These are phyloP conservation scores for Penicillium herquei DNA, from an alignment of 495 filamentous ascomycete species.

Conservation along the genomic window DNA sequence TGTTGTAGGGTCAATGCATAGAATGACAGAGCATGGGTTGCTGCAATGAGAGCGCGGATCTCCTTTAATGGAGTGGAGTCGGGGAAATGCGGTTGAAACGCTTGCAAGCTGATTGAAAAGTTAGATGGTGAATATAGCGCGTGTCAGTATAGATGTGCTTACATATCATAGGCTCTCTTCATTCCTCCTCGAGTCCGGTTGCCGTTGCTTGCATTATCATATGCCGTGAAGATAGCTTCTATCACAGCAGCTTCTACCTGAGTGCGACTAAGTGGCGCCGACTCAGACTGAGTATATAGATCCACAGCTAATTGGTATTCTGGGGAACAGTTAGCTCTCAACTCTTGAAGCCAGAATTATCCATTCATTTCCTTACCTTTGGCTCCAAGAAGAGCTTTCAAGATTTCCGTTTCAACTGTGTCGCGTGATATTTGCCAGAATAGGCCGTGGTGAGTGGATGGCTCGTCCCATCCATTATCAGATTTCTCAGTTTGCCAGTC, in stretches of 20 bases:
- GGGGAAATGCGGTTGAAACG: constrained; percentile 65
- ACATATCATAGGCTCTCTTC: constrained; percentile 82
- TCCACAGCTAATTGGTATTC: constrained; percentile 66
- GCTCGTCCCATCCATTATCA: constrained; percentile 24
- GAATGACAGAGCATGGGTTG: constrained; percentile 82
- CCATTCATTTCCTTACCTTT: constrained; percentile 50
- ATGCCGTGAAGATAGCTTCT: constrained; percentile 66
- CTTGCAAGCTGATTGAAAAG: constrained; percentile 53
- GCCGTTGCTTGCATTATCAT: constrained; percentile 89
- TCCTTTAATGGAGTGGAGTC: constrained; percentile 54
- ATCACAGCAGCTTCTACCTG: constrained; percentile 65
- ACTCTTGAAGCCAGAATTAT: background rate
- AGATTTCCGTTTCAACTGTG: constrained; percentile 68
- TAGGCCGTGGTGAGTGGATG: constrained; percentile 53
- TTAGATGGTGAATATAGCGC: constrained; percentile 3
- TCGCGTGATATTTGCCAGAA: constrained; percentile 65
- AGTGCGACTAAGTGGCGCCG: constrained; percentile 46
- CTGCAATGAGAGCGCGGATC: constrained; percentile 68
- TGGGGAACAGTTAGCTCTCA: constrained; percentile 30
- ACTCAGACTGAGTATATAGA: constrained; percentile 58
- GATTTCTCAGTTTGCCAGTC: constrained; percentile 64
- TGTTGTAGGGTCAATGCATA: constrained; percentile 89
- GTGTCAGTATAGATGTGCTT: constrained; percentile 27
- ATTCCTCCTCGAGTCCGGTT: constrained; percentile 79
- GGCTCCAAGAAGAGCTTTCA: constrained; percentile 70